These are phyloP conservation scores for Colletotrichum liaoningense DNA, from an alignment of 2,329 filamentous ascomycete genomes.

Conservation along the genomic window DNA sequence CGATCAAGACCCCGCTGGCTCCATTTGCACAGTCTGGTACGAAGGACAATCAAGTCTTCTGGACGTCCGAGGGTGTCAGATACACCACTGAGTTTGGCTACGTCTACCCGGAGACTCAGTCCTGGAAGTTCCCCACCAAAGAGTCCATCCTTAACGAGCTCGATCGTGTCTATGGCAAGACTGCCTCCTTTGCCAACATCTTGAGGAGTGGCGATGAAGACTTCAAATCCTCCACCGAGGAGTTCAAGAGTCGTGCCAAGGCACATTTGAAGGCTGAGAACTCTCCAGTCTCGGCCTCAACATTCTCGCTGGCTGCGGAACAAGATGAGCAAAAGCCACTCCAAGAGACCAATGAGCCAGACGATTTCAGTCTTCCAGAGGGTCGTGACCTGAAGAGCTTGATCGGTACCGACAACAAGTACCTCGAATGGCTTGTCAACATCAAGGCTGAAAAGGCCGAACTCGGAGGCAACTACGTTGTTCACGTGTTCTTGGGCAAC, in stretches of 20 bases:
- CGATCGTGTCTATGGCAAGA: constrained; percentile 23
- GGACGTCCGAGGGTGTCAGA: constrained; percentile 43
- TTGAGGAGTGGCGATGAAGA: constrained; percentile 11
- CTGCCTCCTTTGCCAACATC: constrained; percentile 28
- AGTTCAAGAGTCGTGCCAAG: constrained; percentile 18
- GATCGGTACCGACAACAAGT: constrained; percentile 40
- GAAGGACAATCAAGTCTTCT: constrained; percentile 37
- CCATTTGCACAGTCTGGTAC: constrained; percentile 40
- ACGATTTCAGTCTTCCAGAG: not conserved
- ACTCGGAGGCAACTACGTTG: constrained; percentile 61
- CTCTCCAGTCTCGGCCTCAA: not conserved
- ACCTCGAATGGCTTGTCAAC: constrained; percentile 65
- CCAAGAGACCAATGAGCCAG: not conserved
- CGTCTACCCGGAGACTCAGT: constrained; percentile 43
- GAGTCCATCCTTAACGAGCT: constrained; percentile 37
- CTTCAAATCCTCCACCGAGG: constrained; percentile 6
- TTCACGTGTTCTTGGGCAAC: constrained; percentile 66
- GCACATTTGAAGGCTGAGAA: constrained; percentile 13
- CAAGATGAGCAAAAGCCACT: not conserved
- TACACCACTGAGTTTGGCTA: constrained; percentile 42
- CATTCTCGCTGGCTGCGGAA: not conserved
- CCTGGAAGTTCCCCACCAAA: constrained; percentile 37
- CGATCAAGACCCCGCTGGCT: constrained; percentile 37
- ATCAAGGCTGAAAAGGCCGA: constrained; percentile 63
- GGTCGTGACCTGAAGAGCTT: constrained; percentile 21